Evolutionary conservation across 75 land plant genomes (phyloP), one percentile per base, ranked within the genome.

Genomic region (Pseudotsuga menziesii): DNA sequence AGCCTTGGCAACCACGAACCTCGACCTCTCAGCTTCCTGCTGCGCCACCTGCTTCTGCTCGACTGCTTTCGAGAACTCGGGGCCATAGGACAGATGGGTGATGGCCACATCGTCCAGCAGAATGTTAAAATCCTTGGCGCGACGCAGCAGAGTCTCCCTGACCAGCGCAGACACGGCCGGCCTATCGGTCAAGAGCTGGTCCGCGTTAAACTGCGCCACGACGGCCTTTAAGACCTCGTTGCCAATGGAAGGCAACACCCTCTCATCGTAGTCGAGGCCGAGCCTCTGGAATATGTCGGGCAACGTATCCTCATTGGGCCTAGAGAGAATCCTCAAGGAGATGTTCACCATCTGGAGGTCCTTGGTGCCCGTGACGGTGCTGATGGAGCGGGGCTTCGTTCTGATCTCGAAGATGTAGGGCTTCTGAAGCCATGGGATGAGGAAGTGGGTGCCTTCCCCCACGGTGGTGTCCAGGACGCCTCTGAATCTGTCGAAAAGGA

Each of bases 31-130:
- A 2, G 98, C 98, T 85, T 95, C 98, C 85, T 95, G 96, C 81
- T 95, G 96, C 9, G 96, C 96, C 56, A 95, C 98, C 82, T 95
- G 98, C 88, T 95, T 95, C 83, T 91, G 91, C 91, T 95, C 96
- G 11, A 93, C 96, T 17, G 96, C 98, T 73, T 69, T 75, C 7
- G 98, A 93, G 86, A 95, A 95, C 81, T 95, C 96, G 0, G 89
- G 63, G 13, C 98, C 97, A 76, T 95, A 95, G 0, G 91, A 88
- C 35, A 95, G 80, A 56, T 95, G 97, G n/a, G 98, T 95, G 73
- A 94, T 93, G 39, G 98, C 98, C 26, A 95, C 94, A 66, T 95
- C 98, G 48, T 95, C 98, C 58, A 95, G 76, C 56, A 91, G 74
- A 57, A 95, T 88, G 78, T 93, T 86, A 76, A 95, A 95, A 57